Evolutionary conservation across 2,329 filamentous ascomycete genomes (phyloP).

Genomic region (Phialemoniopsis sp.): DNA sequence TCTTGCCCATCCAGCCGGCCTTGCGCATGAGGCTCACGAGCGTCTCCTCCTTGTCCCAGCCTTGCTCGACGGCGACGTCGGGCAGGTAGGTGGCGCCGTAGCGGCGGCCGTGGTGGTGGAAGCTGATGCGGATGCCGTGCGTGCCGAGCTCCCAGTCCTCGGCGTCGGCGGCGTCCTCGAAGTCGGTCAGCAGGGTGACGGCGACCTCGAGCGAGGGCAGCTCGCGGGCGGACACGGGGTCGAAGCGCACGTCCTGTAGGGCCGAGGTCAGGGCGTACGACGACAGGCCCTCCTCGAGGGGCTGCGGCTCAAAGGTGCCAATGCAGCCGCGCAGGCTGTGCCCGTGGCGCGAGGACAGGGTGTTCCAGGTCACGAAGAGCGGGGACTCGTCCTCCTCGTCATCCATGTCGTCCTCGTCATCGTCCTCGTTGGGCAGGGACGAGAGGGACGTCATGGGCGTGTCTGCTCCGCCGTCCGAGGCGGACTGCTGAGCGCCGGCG

Average conservation of each 20-base stretch:
- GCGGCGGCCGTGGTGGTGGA: slow-evolving; percentile 66
- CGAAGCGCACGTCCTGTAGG: slow-evolving; percentile 59
- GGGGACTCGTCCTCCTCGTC: slow-evolving; percentile 50
- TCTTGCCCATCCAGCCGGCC: slow-evolving; percentile 84
- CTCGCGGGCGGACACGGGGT: slow-evolving; percentile 48
- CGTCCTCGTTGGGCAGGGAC: slow-evolving; percentile 17
- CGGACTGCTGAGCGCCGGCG: slow-evolving; percentile 1
- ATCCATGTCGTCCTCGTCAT: slow-evolving; percentile 17
- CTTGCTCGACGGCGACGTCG: slow-evolving; percentile 86
- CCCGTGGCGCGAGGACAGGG: slow-evolving; percentile 51
- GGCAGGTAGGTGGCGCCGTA: slow-evolving; percentile 85
- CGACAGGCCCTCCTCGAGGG: slow-evolving; percentile 67
- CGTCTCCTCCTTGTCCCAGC: slow-evolving; percentile 92
- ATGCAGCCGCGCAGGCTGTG: slow-evolving; percentile 87
- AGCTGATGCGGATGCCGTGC: slow-evolving; percentile 85
- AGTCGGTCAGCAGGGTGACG: slow-evolving; percentile 81
- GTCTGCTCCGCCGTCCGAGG: slow-evolving; percentile 17
- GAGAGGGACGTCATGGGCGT: slow-evolving; percentile 35
- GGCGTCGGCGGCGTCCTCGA: slow-evolving; percentile 68
- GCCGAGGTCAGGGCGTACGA: slow-evolving; percentile 81
- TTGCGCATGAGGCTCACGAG: slow-evolving; percentile 88
- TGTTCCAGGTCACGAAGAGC: slow-evolving; percentile 95
- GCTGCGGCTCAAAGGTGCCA: slow-evolving; percentile 81
- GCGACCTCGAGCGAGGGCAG: slow-evolving; percentile 57
- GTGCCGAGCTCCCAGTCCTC: slow-evolving; percentile 84